Base-by-base conservation (phyloP, 805 yeast species). In the Wickerhamiella parazyma region DNA sequence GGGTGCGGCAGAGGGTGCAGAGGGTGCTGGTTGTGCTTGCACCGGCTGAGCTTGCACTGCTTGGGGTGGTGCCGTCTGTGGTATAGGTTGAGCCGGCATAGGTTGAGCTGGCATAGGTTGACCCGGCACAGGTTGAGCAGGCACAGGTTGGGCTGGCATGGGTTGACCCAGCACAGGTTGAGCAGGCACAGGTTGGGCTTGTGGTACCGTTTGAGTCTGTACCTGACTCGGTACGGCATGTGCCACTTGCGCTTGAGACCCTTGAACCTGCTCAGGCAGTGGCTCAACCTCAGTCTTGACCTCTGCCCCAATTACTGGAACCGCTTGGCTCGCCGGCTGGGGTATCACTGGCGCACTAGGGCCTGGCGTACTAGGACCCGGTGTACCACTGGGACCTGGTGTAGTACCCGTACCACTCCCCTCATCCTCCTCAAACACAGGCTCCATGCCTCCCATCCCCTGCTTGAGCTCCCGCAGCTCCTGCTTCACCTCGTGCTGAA, bases 1-100 rank as follows among this genome's bases (percentile, higher is more conserved):
- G 10, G 38, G 31, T 8, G 39, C 37, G 3, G 46, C 42, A 21
- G 35, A 40, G 10, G 47, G 10, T 6, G 51, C 19, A 10, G 41
- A 17, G 33, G 46, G 31, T 11, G 42, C 38, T 4, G 41, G 21
- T n/a, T n/a, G n/a, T n/a, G n/a, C n/a, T n/a, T n/a, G n/a, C n/a
- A n/a, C n/a, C n/a, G n/a, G n/a, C n/a, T n/a, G n/a, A n/a, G n/a
- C n/a, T n/a, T n/a, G n/a, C n/a, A n/a, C n/a, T n/a, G 39, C 18
- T 6, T 44, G 9, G 12, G 38, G 17, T 11, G 41, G n/a, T 14
- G 42, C 21, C 12, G 29, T 36, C 28, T 22, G 38, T 10, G 45
- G 3, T 33, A 38, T 9, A 37, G 41, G 21, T 37, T 36, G 6
- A 44, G 40, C 35, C 39, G 36, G n/a, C n/a, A n/a, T n/a, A n/a